These are phyloP conservation scores for Graphilbum sp. DNA, from an alignment of 2,329 filamentous ascomycete species.

Conservation along the genomic window DNA sequence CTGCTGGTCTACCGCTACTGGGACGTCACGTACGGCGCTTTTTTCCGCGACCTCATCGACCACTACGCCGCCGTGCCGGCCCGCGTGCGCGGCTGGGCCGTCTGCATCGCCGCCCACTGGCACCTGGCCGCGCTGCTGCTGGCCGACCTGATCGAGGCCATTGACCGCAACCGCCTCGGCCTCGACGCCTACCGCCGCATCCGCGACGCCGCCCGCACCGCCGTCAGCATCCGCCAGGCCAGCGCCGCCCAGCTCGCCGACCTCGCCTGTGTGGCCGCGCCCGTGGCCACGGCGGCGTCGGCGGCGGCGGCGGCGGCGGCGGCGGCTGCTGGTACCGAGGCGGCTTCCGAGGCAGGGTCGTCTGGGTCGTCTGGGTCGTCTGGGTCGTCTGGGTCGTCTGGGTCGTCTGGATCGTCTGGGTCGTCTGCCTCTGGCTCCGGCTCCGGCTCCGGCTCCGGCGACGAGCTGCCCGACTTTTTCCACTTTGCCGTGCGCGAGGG, in stretches of 20 bases:
- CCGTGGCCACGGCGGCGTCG: slow-evolving; percentile 19
- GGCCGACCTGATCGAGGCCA: slow-evolving; percentile 33
- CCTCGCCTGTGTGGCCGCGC: slow-evolving; percentile 28
- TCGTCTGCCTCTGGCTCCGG: no score
- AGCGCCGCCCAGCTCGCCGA: slow-evolving; percentile 30
- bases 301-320: background rate
- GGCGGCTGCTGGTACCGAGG: no score
- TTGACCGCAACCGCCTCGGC: slow-evolving; percentile 24
- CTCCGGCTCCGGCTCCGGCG: no score
- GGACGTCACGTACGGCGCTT: slow-evolving; percentile 32
- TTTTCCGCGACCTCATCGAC: slow-evolving; percentile 33
- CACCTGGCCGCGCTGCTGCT: slow-evolving; percentile 38
- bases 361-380: no score
- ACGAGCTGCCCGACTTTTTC: slow-evolving; percentile 26
- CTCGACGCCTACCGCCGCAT: slow-evolving; percentile 12
- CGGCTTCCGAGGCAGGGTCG: no score
- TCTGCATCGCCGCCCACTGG: slow-evolving; percentile 40
- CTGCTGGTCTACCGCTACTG: slow-evolving; percentile 37
- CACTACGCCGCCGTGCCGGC: slow-evolving; percentile 32
- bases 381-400: no score
- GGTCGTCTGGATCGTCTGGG: no score
- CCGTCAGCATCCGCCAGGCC: slow-evolving; percentile 22
- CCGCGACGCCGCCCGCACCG: slow-evolving; percentile 17
- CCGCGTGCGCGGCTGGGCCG: slow-evolving; percentile 42
- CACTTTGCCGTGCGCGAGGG: slow-evolving; percentile 37